Percentiles rank a stretch among this genome's conserved stretches.
Evolutionary conservation across 2,329 filamentous ascomycete species (phyloP).

Genomic region (Fusarium sp.): DNA sequence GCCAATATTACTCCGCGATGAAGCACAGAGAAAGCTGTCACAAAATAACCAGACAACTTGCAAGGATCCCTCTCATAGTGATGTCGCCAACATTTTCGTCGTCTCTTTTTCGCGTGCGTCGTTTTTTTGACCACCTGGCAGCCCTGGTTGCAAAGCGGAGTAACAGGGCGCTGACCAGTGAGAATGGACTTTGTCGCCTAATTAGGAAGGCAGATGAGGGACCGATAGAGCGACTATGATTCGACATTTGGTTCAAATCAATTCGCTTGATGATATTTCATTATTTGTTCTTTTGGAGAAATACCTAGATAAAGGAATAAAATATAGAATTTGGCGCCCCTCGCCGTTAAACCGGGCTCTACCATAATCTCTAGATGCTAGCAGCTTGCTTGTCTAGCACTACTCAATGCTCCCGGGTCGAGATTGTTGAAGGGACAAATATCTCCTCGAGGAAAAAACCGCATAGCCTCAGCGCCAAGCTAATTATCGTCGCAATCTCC

Average conservation of each 20-base stretch:
- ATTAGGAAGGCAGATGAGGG: constrained; percentile 41
- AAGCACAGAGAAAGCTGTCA: not conserved
- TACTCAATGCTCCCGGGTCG: not conserved
- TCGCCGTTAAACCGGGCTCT: not conserved
- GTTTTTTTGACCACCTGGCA: not conserved
- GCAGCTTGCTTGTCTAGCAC: not conserved
- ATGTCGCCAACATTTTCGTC: not conserved
- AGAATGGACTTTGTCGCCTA: constrained; percentile 39
- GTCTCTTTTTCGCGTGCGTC: too few relatives aligned
- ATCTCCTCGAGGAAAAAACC: not conserved
- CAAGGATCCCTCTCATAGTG: not conserved
- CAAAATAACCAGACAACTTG: not conserved
- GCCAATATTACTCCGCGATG: not conserved
- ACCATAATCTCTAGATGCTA: not conserved
- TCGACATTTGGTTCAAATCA: not conserved
- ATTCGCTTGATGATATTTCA: not conserved
- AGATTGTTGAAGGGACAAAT: not conserved
- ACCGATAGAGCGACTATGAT: not conserved
- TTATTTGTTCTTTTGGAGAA: not conserved
- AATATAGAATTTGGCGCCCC: not conserved
- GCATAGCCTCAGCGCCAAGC: too few relatives aligned
- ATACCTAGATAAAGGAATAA: too few relatives aligned
- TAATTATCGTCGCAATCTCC: too few relatives aligned
- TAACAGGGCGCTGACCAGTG: constrained; percentile 42
- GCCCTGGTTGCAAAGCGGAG: constrained; percentile 30